Conservation (phyloP, 352 stramenopile genomes). For the Hyaloperonospora brassicae region DNA sequence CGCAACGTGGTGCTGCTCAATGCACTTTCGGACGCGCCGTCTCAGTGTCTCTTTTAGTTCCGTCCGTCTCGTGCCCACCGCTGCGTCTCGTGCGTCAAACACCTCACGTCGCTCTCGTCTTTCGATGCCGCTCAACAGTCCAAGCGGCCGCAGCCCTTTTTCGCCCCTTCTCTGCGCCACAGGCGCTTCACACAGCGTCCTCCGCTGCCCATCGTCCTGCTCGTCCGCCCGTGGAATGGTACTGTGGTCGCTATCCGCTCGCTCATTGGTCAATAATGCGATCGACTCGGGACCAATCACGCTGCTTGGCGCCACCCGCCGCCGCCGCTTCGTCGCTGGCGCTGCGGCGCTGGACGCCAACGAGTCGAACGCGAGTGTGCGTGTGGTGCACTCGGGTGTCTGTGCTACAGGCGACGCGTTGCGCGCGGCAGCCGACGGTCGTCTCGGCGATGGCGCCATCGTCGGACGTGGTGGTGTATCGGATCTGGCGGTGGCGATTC, state of each 20-base stretch:
- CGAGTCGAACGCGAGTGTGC: constrained; percentile 39
- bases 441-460: too few species aligned
- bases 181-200: constrained; percentile 9
- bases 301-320: constrained; percentile 22
- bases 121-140: neutral
- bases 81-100: neutral
- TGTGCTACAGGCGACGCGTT: constrained; percentile 24
- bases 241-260: constrained; percentile 2
- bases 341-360: constrained; percentile 20
- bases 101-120: neutral
- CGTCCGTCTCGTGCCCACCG: constrained; percentile 1
- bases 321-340: constrained; percentile 28
- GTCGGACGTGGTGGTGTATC: too few species aligned
- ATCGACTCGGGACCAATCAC: constrained; percentile 26
- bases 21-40: constrained; percentile 37
- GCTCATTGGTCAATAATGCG: constrained; percentile 8
- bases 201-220: constrained; percentile 1
- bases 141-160: neutral
- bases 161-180: constrained; percentile 5
- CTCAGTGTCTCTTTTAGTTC: constrained; percentile 28
- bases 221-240: constrained; percentile 2
- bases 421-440: too few species aligned
- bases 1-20: constrained; percentile 39
- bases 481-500: too few species aligned
- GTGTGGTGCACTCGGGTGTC: constrained; percentile 37